Percentiles rank a stretch among this genome's conserved stretches.
Conservation (phyloP, 1,139 yeast genomes). For the Petasospora fabianii region DNA sequence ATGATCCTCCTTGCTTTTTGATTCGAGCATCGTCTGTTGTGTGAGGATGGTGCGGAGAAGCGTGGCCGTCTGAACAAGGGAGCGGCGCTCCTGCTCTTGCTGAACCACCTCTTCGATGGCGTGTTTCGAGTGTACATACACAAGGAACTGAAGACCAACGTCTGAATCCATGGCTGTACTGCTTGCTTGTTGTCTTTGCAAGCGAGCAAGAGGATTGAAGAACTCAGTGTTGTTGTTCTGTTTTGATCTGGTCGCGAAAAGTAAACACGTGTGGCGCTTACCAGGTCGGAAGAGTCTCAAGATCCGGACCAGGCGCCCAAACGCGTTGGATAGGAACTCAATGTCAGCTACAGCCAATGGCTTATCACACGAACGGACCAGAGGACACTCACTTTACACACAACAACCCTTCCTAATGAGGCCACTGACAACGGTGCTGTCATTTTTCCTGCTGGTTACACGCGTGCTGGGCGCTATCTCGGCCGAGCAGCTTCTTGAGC, state of each 20-base stretch:
- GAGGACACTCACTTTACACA: neutral
- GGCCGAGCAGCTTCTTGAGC: slow-evolving; percentile 11
- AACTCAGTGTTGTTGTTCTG: no score
- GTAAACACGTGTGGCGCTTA: slow-evolving; percentile 2
- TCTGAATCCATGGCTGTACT: slow-evolving; percentile 4
- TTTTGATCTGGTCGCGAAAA: neutral
- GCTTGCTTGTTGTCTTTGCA: neutral
- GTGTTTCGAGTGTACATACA: slow-evolving; percentile 10
- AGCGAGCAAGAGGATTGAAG: neutral
- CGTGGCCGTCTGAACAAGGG: slow-evolving; percentile 17
- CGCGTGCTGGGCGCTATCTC: slow-evolving; percentile 9
- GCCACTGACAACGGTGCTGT: neutral
- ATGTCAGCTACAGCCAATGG: neutral
- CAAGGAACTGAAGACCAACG: slow-evolving; percentile 3
- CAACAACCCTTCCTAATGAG: neutral
- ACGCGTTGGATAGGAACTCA: neutral
- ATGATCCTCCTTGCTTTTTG: slow-evolving; percentile 9
- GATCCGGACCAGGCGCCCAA: neutral
- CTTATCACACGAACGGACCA: no score
- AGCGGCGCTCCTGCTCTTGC: slow-evolving; percentile 20
- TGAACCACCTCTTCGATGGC: slow-evolving; percentile 8
- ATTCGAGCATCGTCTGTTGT: slow-evolving; percentile 19
- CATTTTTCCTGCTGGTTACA: neutral
- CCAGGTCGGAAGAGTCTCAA: neutral
- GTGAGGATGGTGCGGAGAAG: slow-evolving; percentile 17